Conservation (phyloP, 306 rosid species). For the Alnus glutinosa region DNA sequence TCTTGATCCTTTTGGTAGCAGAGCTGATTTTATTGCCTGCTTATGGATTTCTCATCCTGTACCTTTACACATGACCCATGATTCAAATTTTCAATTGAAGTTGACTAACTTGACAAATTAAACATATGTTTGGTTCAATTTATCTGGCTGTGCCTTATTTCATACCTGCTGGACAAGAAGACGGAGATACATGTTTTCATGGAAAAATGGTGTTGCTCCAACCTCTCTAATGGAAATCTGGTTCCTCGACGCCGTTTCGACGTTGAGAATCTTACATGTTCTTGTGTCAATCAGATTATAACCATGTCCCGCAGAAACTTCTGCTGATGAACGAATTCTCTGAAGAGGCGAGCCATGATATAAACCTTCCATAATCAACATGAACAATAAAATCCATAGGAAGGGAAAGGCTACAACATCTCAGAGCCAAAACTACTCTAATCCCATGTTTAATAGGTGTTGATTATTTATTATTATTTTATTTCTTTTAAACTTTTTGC, state of each 20-base stretch:
- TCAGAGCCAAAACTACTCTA: not conserved
- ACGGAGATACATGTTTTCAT: conserved; percentile 77
- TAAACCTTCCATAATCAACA: conserved; percentile 11
- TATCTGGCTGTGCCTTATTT: not conserved
- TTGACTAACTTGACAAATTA: not conserved
- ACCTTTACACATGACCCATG: conserved; percentile 39
- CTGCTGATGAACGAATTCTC: conserved; percentile 62
- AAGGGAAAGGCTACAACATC: conserved; percentile 24
- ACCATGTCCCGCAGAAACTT: conserved; percentile 57
- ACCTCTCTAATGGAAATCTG: conserved; percentile 58
- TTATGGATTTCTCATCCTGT: conserved; percentile 65
- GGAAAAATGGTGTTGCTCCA: conserved; percentile 68
- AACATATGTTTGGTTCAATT: not conserved
- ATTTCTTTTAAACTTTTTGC: not conserved
- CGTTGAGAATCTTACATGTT: conserved; percentile 57
- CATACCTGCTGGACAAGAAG: conserved; percentile 67
- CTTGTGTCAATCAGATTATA: conserved; percentile 71
- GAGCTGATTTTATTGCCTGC: conserved; percentile 62
- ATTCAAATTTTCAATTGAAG: not conserved
- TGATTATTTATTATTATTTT: not conserved
- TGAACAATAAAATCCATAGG: not conserved
- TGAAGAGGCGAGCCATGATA: conserved; percentile 36
- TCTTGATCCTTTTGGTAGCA: conserved; percentile 50
- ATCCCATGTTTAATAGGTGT: not conserved
- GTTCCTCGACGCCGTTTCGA: conserved; percentile 74